These are phyloP conservation scores for Suillus paluster DNA, from an alignment of 768 basidiomycete species.

Conservation along the genomic window DNA sequence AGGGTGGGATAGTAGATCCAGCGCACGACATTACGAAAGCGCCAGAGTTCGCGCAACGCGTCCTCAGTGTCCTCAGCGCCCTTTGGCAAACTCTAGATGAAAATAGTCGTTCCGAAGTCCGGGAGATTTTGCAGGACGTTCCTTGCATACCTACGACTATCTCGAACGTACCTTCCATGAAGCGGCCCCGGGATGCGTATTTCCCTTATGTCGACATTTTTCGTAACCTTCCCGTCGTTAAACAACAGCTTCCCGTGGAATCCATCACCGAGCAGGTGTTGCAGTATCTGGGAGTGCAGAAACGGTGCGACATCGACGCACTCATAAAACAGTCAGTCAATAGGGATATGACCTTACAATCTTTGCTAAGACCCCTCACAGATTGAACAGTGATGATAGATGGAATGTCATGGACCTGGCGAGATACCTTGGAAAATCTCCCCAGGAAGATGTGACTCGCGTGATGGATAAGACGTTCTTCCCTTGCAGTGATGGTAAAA, in stretches of 20 bases:
- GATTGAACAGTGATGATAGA: neutral
- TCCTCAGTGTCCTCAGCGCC: conserved; percentile 46
- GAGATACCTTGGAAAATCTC: neutral
- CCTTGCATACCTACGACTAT: conserved; percentile 76
- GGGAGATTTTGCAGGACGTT: conserved; percentile 47
- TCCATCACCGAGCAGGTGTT: neutral
- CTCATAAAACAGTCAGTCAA: neutral
- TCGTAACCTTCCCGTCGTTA: conserved; percentile 76
- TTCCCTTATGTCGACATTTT: conserved; percentile 86
- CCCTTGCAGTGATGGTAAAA: neutral
- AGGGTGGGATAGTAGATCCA: conserved; percentile 44
- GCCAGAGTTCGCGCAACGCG: conserved; percentile 74
- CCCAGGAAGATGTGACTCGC: neutral
- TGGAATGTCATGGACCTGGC: neutral
- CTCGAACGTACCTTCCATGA: conserved; percentile 6
- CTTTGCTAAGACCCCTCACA: neutral
- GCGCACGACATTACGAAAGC: conserved; percentile 65
- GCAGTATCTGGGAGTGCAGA: neutral
- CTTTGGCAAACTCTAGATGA: neutral
- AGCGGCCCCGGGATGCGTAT: conserved; percentile 69
- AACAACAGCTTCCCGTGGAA: conserved; percentile 21
- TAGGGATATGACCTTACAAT: neutral
- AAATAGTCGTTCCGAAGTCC: neutral
- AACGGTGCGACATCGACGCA: neutral
- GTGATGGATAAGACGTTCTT: neutral